phyloP scores from a whole-genome alignment of 2,329 filamentous ascomycete genomes.

The Neonectria neomacrospora region DNA sequence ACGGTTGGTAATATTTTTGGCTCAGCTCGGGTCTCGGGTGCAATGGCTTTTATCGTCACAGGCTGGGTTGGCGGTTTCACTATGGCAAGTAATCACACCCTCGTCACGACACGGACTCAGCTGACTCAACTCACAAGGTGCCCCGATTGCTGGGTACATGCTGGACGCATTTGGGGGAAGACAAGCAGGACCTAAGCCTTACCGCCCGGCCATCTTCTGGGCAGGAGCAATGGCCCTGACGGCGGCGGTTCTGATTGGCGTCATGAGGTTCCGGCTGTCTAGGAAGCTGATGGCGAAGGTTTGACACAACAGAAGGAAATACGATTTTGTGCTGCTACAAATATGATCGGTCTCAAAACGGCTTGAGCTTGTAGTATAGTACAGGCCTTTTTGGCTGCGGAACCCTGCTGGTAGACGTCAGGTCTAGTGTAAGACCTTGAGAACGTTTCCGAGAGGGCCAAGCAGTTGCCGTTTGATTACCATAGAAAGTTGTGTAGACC shows the following conservation, averaged over 20 bases:
- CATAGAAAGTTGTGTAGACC: too few species aligned
- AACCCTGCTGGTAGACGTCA: too few species aligned
- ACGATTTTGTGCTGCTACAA: not conserved
- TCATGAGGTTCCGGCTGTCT: not conserved
- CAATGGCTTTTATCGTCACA: constrained; percentile 69
- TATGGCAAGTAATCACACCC: constrained; percentile 50
- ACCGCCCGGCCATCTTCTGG: constrained; percentile 7
- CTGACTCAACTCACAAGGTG: constrained; percentile 2
- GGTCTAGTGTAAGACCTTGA: too few species aligned
- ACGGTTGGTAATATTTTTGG: constrained; percentile 68
- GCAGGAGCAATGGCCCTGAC: constrained; percentile 8
- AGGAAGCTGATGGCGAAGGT: not conserved
- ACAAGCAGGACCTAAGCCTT: not conserved
- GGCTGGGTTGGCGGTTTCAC: constrained; percentile 70
- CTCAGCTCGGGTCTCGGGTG: constrained; percentile 61
- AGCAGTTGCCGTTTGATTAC: too few species aligned
- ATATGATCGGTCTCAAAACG: not conserved
- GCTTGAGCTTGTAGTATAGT: not conserved
- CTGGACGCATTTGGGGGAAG: constrained; percentile 5
- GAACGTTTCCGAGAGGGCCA: too few species aligned
- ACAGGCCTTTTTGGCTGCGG: too few species aligned
- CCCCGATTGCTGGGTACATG: constrained; percentile 18
- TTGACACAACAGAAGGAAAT: not conserved
- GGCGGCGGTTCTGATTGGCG: not conserved
- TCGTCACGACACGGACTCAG: constrained; percentile 18